These are phyloP conservation scores for Parasitella parasitica DNA, from an alignment of 371 early-diverging fungal species.

Conservation along the genomic window DNA sequence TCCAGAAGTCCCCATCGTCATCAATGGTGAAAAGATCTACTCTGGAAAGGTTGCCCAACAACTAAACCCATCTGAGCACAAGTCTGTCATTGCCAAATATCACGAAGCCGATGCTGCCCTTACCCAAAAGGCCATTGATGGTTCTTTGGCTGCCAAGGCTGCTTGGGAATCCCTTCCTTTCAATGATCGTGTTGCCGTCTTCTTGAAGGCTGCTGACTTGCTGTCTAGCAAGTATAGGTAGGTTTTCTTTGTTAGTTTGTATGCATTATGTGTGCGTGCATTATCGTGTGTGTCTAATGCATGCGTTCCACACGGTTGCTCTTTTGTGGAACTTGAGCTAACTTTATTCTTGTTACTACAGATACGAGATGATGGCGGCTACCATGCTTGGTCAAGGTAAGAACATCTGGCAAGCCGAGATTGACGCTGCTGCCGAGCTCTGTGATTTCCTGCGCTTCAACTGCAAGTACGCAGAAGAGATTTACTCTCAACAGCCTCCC, in stretches of 20 bases:
- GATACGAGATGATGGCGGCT: constrained; percentile 93
- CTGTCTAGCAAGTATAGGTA: constrained; percentile 87
- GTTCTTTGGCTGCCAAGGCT: constrained; percentile 83
- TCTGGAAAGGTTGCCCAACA: constrained; percentile 74
- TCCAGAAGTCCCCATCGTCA: constrained; percentile 79
- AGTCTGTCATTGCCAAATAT: constrained; percentile 77
- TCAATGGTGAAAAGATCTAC: constrained; percentile 82
- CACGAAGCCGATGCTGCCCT: constrained; percentile 78
- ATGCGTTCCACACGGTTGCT: neutral
- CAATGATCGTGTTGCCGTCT: constrained; percentile 93
- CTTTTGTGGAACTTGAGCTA: neutral
- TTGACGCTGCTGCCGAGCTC: constrained; percentile 94
- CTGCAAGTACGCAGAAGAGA: constrained; percentile 90
- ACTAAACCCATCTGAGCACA: constrained; percentile 84
- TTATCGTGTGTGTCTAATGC: neutral
- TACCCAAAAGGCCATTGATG: constrained; percentile 84
- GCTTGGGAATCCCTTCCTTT: constrained; percentile 94
- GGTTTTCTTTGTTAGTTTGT: neutral
- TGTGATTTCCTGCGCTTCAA: constrained; percentile 96
- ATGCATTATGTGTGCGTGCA: neutral
- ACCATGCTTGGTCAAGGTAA: constrained; percentile 99
- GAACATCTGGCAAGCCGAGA: constrained; percentile 99
- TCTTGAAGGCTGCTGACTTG: constrained; percentile 97
- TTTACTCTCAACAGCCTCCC: constrained; percentile 92
- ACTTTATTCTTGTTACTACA: constrained; percentile 5